Evolutionary conservation across 2,329 filamentous ascomycete species (phyloP).

Genomic region (Pezicula rhizophila): DNA sequence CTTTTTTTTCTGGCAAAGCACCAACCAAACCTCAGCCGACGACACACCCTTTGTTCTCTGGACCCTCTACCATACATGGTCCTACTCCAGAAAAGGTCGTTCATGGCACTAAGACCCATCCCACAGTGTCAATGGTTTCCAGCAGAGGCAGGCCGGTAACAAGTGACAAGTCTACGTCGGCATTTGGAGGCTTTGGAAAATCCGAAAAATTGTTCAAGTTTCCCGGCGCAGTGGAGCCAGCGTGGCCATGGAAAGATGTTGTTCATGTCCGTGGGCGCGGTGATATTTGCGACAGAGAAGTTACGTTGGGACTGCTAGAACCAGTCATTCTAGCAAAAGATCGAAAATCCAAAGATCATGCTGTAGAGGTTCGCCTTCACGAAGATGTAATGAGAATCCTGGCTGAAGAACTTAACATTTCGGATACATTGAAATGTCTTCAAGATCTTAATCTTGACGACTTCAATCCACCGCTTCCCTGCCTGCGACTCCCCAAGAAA

Average conservation of each 20-base stretch:
- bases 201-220: conserved; percentile 41
- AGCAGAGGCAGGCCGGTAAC: neutral
- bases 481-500: conserved; percentile 48
- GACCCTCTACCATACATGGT: too few relatives aligned
- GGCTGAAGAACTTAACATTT: conserved; percentile 14
- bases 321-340: neutral
- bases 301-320: neutral
- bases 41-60: too few relatives aligned
- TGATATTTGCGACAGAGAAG: neutral
- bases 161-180: neutral
- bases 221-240: conserved; percentile 59
- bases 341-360: conserved; percentile 25
- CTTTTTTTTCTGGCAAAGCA: conserved; percentile 61
- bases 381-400: conserved; percentile 24
- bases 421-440: conserved; percentile 11
- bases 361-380: conserved; percentile 13
- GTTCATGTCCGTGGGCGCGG: conserved; percentile 52
- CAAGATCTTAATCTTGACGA: conserved; percentile 21
- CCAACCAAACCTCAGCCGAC: conserved; percentile 20
- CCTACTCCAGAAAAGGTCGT: too few relatives aligned
- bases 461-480: conserved; percentile 37
- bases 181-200: conserved; percentile 18
- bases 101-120: conserved; percentile 11
- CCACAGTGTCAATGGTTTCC: conserved; percentile 11
- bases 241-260: conserved; percentile 66